Conservation (phyloP, 169 alveolate genomes). For the Plasmodium blacklocki region DNA sequence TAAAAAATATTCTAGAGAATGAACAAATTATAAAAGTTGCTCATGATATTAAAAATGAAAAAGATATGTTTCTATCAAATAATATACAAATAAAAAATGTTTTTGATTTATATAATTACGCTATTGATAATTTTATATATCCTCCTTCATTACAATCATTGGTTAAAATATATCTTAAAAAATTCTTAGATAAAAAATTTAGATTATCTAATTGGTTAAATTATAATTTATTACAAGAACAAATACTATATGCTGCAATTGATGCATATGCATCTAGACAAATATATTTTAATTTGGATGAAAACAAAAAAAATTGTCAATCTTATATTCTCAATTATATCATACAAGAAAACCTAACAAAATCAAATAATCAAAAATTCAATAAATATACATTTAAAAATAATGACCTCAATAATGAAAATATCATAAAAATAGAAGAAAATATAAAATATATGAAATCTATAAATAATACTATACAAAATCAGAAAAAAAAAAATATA, state of each 20-base stretch:
- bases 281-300: slow-evolving; percentile 33
- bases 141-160: slow-evolving; percentile 66
- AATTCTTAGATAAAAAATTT: slow-evolving; percentile 26
- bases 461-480: not conserved
- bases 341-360: not conserved
- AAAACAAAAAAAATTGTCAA: slow-evolving; percentile 3
- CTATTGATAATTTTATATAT: slow-evolving; percentile 43
- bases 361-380: not conserved
- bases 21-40: slow-evolving; percentile 41
- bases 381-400: not conserved
- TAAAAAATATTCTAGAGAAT: slow-evolving; percentile 43
- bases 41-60: slow-evolving; percentile 67
- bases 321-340: not conserved
- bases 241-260: slow-evolving; percentile 58
- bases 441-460: not conserved
- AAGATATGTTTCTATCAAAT: slow-evolving; percentile 29
- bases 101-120: slow-evolving; percentile 61
- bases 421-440: not conserved
- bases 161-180: slow-evolving; percentile 49
- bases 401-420: not conserved
- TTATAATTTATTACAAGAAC: slow-evolving; percentile 25
- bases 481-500: not conserved
- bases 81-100: slow-evolving; percentile 48
- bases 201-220: slow-evolving; percentile 52
- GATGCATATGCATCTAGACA: slow-evolving; percentile 74